Evolutionary conservation across 129 eudicot genomes (phyloP).

Genomic region (Silybum marianum): DNA sequence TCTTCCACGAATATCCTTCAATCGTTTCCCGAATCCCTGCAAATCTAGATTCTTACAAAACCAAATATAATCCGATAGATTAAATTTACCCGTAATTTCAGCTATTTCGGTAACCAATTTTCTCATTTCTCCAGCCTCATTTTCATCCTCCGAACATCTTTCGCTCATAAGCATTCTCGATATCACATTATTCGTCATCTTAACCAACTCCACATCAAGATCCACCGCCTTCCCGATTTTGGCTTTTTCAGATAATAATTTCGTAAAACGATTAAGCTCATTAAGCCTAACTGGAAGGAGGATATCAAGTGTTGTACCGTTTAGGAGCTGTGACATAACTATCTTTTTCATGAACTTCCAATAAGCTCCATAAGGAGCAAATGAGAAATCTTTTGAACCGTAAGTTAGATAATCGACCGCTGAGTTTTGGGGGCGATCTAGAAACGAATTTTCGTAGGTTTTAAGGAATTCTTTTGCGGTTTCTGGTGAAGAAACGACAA

Average conservation of each 20-base stretch:
- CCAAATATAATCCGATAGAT: constrained; percentile 44
- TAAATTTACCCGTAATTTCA: constrained; percentile 34
- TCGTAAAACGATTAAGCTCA: constrained; percentile 37
- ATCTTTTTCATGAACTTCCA: constrained; percentile 61
- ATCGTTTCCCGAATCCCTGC: constrained; percentile 45
- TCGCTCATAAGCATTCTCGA: constrained; percentile 56
- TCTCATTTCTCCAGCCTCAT: constrained; percentile 40
- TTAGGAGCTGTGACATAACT: constrained; percentile 50
- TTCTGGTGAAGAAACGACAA: constrained; percentile 42
- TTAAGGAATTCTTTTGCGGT: constrained; percentile 46
- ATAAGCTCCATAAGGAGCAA: constrained; percentile 42
- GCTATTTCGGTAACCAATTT: constrained; percentile 44
- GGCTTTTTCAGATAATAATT: constrained; percentile 23
- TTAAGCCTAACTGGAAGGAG: constrained; percentile 37
- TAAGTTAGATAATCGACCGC: constrained; percentile 20
- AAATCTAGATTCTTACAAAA: constrained; percentile 43
- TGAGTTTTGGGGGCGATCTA: constrained; percentile 43
- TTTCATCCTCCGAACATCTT: constrained; percentile 37
- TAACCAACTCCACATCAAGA: constrained; percentile 38
- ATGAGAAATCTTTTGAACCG: constrained; percentile 26
- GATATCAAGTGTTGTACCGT: constrained; percentile 36
- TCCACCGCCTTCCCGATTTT: constrained; percentile 29
- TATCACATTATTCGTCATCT: constrained; percentile 50
- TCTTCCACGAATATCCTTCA: constrained; percentile 27
- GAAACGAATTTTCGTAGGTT: constrained; percentile 38